Percentiles rank a stretch among this genome's conserved stretches.
Conservation (phyloP, 371 early-diverging fungal genomes). For the Gilbertella persicaria region DNA sequence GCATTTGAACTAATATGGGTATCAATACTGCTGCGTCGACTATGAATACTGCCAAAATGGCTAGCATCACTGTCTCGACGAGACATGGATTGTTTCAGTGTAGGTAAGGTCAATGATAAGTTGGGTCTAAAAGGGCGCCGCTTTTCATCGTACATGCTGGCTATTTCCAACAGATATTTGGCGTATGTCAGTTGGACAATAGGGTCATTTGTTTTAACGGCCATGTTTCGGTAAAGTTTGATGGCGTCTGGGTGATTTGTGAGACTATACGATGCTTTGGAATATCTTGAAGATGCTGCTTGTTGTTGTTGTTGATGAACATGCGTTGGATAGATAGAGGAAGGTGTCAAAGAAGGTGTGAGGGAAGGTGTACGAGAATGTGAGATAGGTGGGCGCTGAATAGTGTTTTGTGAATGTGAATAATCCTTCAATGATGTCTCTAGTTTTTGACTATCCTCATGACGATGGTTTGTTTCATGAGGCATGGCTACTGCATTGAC, state of each 20-base stretch:
- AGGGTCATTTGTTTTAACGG: conserved; percentile 76
- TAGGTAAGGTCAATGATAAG: conserved; percentile 9
- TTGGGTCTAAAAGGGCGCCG: conserved; percentile 9
- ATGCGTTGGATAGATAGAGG: background rate
- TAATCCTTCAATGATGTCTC: background rate
- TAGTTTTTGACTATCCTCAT: background rate
- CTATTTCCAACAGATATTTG: conserved; percentile 70
- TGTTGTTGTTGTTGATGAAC: conserved; percentile 1
- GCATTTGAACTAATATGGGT: conserved; percentile 7
- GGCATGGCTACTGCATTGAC: conserved; percentile 7
- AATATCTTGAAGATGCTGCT: conserved; percentile 22
- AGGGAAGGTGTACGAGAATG: conserved; percentile 2
- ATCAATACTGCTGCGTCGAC: conserved; percentile 24
- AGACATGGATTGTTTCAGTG: background rate
- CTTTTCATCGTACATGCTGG: conserved; percentile 28
- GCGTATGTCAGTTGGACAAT: conserved; percentile 83
- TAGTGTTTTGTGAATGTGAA: background rate
- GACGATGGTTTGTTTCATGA: background rate
- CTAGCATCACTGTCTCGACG: background rate
- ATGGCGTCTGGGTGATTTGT: conserved; percentile 60
- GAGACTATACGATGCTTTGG: conserved; percentile 58
- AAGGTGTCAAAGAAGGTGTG: conserved; percentile 17
- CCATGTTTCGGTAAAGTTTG: conserved; percentile 71
- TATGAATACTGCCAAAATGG: conserved; percentile 8
- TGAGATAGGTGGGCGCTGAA: background rate